Base-by-base conservation (phyloP, 306 rosid species). In the Quercus agrifolia region DNA sequence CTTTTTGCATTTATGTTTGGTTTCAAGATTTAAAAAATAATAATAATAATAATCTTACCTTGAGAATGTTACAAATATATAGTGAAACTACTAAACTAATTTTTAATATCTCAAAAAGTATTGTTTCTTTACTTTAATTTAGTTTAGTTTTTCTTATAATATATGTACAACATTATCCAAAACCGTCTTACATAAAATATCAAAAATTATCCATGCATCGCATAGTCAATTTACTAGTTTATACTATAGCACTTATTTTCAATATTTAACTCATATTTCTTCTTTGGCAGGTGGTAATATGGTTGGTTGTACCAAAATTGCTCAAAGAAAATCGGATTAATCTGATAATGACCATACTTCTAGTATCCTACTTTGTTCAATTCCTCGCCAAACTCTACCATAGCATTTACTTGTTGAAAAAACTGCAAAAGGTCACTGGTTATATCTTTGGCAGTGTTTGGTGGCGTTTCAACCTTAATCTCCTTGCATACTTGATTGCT, bases 401-500 rank as follows among this genome's bases (percentile, higher is more conserved):
- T 67, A 46, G 23, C 71, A 31, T 85, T 35, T 73, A 70, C 79
- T 56, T 85, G 69, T 74, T 80, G 81, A 85, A 55, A 67, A 77
- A 75, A 71, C 74, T 85, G 1, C 80, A 81, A 25, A 75, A 79
- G 79, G 79, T 85, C 74, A 85, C 81, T 11, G 88, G 88, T 30
- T 82, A 81, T 46, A 78, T 85, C 58, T 85, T 85, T 49, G 88
- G 88, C 63, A 67, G 74, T 75, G 46, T 71, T 78, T 82, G 83
- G 83, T 85, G 81, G 83, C 86, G 79, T 58, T 85, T 85, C 30
- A 82, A 46, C 63, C 81, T 85, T 18, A 85, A 82, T 25, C 23
- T 51, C 70, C 73, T 82, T 21, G 88, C 83, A 44, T 85, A 78
- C 83, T 64, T 78, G 12, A 75, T 78, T 30, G 86, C 86, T 64